Evolutionary conservation across 176 grass and related monocot species (phyloP), one percentile per base, ranked within the genome.

Genomic region (Avena insularis): DNA sequence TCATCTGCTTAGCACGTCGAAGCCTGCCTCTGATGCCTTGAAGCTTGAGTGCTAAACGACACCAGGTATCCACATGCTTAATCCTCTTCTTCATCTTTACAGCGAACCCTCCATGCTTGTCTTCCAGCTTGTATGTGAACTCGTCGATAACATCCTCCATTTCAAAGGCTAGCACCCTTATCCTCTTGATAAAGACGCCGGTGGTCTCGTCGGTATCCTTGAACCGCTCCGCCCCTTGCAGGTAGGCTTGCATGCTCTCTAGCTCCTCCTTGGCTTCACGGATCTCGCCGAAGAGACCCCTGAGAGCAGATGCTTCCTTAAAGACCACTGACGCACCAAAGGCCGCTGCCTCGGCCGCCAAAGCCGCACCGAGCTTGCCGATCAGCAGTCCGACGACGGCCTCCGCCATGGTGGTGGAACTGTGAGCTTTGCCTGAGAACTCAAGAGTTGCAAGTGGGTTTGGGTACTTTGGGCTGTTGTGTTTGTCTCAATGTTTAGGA

Each of bases 141-240:
- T 82, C 63, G 5, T 82, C 62, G 6, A 82, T 9, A 29, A 68
- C 63, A 31, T 70, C 63, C 60, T 82, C 80, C 25, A 82, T 82
- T 25, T 82, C 80, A 4, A 69, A 70, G 2, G 62, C 47, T 3
- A 82, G 13, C 2, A 20, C 47, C 4, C 63, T 3, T 20, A 70
- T 66, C 9, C 69, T 61, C 47, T 69, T 69, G 20, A 82, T 12
- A 7, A 64, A 82, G 14, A 27, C 69, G 25, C 16, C 8, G 7
- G 49, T 21, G 2, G 27, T 66, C 10, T 82, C 35, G 5, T 74
- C 21, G 8, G 23, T 82, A 10, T 38, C 36, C 27, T 69, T 82
- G n/a, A 20, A 69, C 27, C 8, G 4, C 9, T 65, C 21, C 6
- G 61, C 16, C 8, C 20, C 25, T 15, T 19, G 15, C 5, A 82